Conservation (phyloP, 2,329 filamentous ascomycete genomes). For the Emericellopsis atlantica region DNA sequence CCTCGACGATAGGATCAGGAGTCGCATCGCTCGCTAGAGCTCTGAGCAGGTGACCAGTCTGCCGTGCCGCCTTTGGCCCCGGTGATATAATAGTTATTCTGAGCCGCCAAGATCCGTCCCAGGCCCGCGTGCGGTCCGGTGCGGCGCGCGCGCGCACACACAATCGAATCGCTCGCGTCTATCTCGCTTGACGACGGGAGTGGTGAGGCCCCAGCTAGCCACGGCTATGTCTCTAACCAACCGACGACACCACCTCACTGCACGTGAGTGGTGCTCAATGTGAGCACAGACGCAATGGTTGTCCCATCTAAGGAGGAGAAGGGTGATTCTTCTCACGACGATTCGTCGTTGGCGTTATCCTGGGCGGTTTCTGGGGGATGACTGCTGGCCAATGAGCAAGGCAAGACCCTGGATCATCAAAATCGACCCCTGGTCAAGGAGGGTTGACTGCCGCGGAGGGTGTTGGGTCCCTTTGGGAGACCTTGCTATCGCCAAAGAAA, state of each 20-base stretch:
- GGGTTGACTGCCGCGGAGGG: background rate
- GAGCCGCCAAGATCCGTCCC: too few species aligned
- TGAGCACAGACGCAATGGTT: background rate
- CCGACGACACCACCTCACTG: background rate
- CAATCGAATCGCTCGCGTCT: background rate
- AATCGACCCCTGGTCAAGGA: background rate
- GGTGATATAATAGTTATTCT: too few species aligned
- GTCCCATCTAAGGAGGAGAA: background rate
- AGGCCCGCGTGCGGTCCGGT: too few species aligned
- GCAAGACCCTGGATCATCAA: background rate
- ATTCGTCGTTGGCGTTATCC: background rate
- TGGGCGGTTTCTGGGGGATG: constrained; percentile 1
- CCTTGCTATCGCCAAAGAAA: too few species aligned
- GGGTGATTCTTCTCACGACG: background rate
- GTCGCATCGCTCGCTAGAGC: too few species aligned
- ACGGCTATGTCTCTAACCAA: too few species aligned
- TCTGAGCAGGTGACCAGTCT: too few species aligned
- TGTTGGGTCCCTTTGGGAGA: too few species aligned
- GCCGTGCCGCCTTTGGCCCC: too few species aligned
- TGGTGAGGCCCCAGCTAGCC: background rate
- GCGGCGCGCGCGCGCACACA: too few species aligned
- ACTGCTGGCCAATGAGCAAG: background rate
- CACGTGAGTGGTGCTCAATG: constrained; percentile 4
- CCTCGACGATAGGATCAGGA: too few species aligned
- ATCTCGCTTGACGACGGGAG: background rate